A percentile compares a stretch with the other conserved stretches of the same genome.
These are phyloP conservation scores for Penicillium daleae DNA, from an alignment of 495 filamentous ascomycete species.

Conservation along the genomic window DNA sequence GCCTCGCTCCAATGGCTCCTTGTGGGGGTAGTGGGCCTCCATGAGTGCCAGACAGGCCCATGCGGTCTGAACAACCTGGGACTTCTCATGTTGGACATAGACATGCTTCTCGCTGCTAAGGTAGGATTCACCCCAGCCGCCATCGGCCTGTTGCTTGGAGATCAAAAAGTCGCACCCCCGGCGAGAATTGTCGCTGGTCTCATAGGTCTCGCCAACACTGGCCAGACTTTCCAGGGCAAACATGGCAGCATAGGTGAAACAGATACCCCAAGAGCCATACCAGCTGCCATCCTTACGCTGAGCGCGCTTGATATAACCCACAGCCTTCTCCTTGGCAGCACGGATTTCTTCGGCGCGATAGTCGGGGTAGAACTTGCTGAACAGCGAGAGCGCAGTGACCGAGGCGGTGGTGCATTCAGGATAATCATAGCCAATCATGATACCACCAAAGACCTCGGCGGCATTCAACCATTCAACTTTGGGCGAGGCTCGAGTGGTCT, in stretches of 20 bases:
- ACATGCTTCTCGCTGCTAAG: constrained; percentile 65
- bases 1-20: constrained; percentile 70
- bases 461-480: constrained; percentile 86
- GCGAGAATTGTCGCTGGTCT: constrained; percentile 68
- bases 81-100: constrained; percentile 64
- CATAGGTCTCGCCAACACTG: constrained; percentile 79
- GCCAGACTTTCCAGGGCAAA: constrained; percentile 88
- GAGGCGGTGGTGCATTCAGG: constrained; percentile 96
- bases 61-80: constrained; percentile 90
- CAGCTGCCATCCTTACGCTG: constrained; percentile 86
- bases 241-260: constrained; percentile 95
- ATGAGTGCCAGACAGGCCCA: constrained; percentile 87
- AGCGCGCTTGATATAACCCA: constrained; percentile 77
- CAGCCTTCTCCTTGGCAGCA: constrained; percentile 66
- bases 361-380: constrained; percentile 77
- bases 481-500: constrained; percentile 75
- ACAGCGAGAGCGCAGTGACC: constrained; percentile 84
- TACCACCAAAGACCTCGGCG: constrained; percentile 93
- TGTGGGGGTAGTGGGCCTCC: constrained; percentile 81
- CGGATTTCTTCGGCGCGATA: constrained; percentile 80
- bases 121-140: constrained; percentile 97
- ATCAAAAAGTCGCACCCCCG: constrained; percentile 85
- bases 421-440: constrained; percentile 98
- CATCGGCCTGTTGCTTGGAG: constrained; percentile 79
- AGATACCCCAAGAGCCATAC: constrained; percentile 98